Percentiles rank a stretch among this genome's conserved stretches.
These are phyloP conservation scores for Pythium dissimile DNA, from an alignment of 352 stramenopile species.

Conservation along the genomic window DNA sequence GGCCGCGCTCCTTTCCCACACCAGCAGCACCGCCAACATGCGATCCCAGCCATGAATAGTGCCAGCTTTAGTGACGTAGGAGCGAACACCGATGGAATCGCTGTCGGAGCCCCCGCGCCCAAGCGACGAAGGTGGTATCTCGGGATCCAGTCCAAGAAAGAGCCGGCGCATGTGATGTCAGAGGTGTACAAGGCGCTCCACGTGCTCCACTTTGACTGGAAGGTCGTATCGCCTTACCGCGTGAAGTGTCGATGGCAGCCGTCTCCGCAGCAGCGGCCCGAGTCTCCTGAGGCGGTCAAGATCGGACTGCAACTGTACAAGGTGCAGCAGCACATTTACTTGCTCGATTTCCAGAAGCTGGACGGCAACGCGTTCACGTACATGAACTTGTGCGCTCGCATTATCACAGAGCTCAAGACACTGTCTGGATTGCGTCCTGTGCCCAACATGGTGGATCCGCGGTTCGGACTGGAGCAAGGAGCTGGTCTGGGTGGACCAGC, in stretches of 20 bases:
- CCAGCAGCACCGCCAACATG: not conserved
- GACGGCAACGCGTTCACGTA: conserved; percentile 98
- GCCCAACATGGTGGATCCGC: conserved; percentile 43
- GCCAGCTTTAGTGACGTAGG: not conserved
- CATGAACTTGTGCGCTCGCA: conserved; percentile 98
- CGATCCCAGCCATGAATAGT: not conserved
- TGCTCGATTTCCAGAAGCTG: conserved; percentile 97
- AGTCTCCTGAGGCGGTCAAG: conserved; percentile 82
- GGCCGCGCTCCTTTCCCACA: conserved; percentile 33
- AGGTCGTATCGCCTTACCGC: conserved; percentile 94
- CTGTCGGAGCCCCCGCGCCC: conserved; percentile 26
- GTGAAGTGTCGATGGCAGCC: conserved; percentile 96
- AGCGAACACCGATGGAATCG: not conserved
- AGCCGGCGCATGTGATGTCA: conserved; percentile 99
- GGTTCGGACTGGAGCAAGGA: conserved; percentile 40
- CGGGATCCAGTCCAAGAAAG: conserved; percentile 99
- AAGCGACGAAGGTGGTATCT: conserved; percentile 96
- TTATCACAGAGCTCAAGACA: conserved; percentile 99
- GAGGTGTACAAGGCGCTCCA: conserved; percentile 99
- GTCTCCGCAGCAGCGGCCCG: conserved; percentile 25
- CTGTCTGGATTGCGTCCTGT: conserved; percentile 77
- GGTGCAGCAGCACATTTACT: conserved; percentile 98
- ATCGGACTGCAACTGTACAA: conserved; percentile 97
- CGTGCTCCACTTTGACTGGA: conserved; percentile 97
- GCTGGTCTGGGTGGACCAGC: conserved; percentile 23